Base-by-base conservation (phyloP, 1,139 yeast species). In the Sugiyamaella japonica region DNA sequence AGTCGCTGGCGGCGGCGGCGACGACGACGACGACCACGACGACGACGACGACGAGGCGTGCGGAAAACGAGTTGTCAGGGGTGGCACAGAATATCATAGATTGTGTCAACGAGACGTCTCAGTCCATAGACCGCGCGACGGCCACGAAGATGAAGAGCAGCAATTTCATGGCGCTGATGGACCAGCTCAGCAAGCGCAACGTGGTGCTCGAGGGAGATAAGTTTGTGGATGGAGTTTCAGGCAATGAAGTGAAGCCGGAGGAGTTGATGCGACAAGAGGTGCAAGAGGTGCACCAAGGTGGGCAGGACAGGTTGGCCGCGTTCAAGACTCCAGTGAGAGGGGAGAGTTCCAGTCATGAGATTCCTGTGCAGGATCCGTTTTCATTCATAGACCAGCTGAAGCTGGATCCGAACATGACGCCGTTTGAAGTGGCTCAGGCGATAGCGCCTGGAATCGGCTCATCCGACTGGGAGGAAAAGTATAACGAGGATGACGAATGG, bases 81-180 rank as follows among this genome's bases (percentile, higher is more conserved):
- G 66, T 70, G 9, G 75, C 75, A 5, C 55, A 56, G 23, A 60
- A 61, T 7, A 69, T 71, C 53, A 63, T 70, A 4, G 46, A 59
- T 31, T 53, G 56, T 31, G 53, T 53, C 25, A 40, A 52, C 13
- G 51, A 55, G n/a, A 16, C 44, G 10, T 50, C 59, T 9, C 40
- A 38, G 10, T 37, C 47, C n/a, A 39, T 37, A 8, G 46, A 40
- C 13, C 25, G 29, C 17, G 34, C 54, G 8, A 62, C 64, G n/a
- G 58, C 66, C 13, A 63, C 64, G 38, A 74, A 74, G 56, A 69
- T 74, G 58, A 61, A 66, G 52, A 64, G 66, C 49, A 70, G 75
- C 45, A 65, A 70, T 38, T 74, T 74, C 57, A 64, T 74, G 67
- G 63, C 67, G n/a, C 63, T 74, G 40, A 73, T 74, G 77, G 66